Conservation (phyloP, 306 rosid species). For the Bauhinia variegata region DNA sequence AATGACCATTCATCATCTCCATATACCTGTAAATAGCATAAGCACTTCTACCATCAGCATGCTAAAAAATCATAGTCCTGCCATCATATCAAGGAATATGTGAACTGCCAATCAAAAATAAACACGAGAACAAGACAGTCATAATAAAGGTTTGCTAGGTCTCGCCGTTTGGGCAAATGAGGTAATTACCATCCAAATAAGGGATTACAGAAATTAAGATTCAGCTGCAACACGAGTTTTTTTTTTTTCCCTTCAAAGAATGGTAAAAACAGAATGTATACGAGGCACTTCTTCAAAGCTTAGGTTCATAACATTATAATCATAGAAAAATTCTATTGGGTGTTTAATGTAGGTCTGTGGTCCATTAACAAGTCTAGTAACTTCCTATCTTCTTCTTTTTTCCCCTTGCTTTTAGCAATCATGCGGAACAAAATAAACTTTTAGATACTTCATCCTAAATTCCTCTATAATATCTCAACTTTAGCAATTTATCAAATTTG, state of each 20-base stretch:
- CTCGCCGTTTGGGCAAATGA: neutral
- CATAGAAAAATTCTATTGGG: no score
- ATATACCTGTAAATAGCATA: slow-evolving; percentile 58
- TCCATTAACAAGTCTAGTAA: no score
- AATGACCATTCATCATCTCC: slow-evolving; percentile 99
- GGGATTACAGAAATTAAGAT: neutral
- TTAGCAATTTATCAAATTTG: slow-evolving; percentile 4
- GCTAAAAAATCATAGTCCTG: slow-evolving; percentile 1
- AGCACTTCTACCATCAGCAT: slow-evolving; percentile 25
- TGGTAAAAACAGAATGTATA: no score
- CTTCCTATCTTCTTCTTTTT: no score
- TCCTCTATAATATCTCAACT: neutral
- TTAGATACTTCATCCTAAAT: neutral
- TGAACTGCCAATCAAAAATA: neutral
- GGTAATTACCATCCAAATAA: slow-evolving; percentile 2
- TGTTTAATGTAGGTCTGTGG: no score
- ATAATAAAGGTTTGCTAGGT: slow-evolving; percentile 3
- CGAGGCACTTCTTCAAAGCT: no score
- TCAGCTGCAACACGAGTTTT: neutral
- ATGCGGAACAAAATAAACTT: no score
- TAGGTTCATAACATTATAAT: no score
- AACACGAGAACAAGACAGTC: neutral
- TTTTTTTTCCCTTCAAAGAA: no score
- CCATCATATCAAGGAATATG: slow-evolving; percentile 3
- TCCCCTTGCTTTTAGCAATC: no score